phyloP scores from a whole-genome alignment of 1,139 yeast genomes.

The Hyphopichia fennica region DNA sequence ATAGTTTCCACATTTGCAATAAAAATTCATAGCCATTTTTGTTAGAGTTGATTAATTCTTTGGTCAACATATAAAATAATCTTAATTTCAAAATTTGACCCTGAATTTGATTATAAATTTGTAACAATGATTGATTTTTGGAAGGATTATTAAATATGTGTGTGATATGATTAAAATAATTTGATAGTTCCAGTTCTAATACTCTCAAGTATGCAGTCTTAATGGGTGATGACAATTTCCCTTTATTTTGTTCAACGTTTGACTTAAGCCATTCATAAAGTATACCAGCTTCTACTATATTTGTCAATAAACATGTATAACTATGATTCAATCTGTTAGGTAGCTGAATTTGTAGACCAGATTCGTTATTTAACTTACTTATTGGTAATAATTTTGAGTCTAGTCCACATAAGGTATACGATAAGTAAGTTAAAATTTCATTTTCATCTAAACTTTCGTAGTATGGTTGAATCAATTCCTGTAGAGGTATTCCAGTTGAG shows the following conservation, averaged over 20 bases:
- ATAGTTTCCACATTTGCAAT: slow-evolving; percentile 49
- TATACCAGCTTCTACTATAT: slow-evolving; percentile 72
- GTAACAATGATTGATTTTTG: slow-evolving; percentile 26
- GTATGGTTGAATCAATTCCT: slow-evolving; percentile 28
- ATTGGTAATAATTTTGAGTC: slow-evolving; percentile 59
- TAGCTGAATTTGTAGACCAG: slow-evolving; percentile 24
- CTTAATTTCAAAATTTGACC: slow-evolving; percentile 58
- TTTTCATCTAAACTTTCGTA: slow-evolving; percentile 44
- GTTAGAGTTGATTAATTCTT: slow-evolving; percentile 26
- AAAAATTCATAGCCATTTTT: slow-evolving; percentile 58
- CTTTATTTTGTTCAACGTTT: slow-evolving; percentile 28
- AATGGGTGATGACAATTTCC: slow-evolving; percentile 47
- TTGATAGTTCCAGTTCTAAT: slow-evolving; percentile 50
- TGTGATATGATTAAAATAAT: slow-evolving; percentile 59
- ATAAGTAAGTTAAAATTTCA: slow-evolving; percentile 55
- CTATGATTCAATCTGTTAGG: slow-evolving; percentile 60
- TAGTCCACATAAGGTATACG: slow-evolving; percentile 71
- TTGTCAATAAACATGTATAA: slow-evolving; percentile 54
- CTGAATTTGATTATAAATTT: slow-evolving; percentile 45
- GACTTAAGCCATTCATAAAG: slow-evolving; percentile 51
- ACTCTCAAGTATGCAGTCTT: slow-evolving; percentile 65
- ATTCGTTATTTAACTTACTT: slow-evolving; percentile 10
- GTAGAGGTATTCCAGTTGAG: slow-evolving; percentile 10
- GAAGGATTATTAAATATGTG: slow-evolving; percentile 38
- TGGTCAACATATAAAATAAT: slow-evolving; percentile 46